These are phyloP conservation scores for Nakaseomyces delphensis DNA, from an alignment of 1,139 yeast genomes.

Conservation along the genomic window DNA sequence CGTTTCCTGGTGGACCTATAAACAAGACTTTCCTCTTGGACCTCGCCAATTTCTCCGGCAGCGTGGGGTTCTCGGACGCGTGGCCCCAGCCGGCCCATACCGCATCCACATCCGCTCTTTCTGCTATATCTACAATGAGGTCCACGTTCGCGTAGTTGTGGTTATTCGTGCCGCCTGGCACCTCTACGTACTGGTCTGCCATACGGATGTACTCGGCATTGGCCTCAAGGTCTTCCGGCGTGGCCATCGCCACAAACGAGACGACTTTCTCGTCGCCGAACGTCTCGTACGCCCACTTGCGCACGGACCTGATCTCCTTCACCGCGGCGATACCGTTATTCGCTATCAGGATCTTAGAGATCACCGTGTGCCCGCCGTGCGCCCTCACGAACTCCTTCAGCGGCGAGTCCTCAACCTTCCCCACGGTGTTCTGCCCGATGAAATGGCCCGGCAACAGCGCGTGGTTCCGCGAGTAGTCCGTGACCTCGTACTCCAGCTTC, in stretches of 20 bases:
- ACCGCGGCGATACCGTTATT: constrained; percentile 99
- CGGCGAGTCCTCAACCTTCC: constrained; percentile 57
- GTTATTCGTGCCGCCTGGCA: constrained; percentile 98
- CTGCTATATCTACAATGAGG: constrained; percentile 92
- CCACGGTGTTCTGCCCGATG: constrained; percentile 37
- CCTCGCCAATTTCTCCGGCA: constrained; percentile 88
- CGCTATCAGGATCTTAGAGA: constrained; percentile 80
- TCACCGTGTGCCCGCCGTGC: constrained; percentile 93
- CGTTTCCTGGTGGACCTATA: constrained; percentile 97
- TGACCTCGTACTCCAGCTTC: constrained; percentile 25
- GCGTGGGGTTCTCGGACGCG: constrained; percentile 91
- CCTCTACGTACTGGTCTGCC: constrained; percentile 98
- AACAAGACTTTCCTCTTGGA: constrained; percentile 83
- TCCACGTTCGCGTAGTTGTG: constrained; percentile 98
- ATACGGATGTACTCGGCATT: constrained; percentile 96
- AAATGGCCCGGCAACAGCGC: constrained; percentile 6
- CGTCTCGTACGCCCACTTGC: constrained; percentile 98
- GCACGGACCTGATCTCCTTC: constrained; percentile 89
- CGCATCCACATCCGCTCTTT: constrained; percentile 92
- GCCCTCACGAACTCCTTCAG: constrained; percentile 77
- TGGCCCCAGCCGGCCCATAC: constrained; percentile 99
- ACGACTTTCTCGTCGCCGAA: constrained; percentile 92
- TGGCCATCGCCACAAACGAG: constrained; percentile 95
- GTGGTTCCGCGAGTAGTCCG: constrained; percentile 20
- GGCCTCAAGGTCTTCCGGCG: constrained; percentile 95